phyloP scores from a whole-genome alignment of 192 early-diverging fungal species.

The Coemansia sp. region DNA sequence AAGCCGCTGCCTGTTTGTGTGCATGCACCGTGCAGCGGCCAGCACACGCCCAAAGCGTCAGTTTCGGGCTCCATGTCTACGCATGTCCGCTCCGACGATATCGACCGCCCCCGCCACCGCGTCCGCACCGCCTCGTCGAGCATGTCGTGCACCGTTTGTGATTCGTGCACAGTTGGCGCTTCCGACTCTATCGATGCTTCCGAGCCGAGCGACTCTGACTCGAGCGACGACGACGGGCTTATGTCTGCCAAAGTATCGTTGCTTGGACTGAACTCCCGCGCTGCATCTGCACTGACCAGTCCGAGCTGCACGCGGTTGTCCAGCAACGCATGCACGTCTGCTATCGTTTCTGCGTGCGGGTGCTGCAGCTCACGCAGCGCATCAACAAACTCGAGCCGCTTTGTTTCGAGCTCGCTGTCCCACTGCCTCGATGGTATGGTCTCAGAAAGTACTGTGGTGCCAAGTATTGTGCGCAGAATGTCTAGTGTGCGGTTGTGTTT shows the following conservation, averaged over 20 bases:
- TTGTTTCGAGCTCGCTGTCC: conserved; percentile 14
- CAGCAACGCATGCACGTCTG: conserved; percentile 27
- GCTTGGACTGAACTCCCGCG: not conserved
- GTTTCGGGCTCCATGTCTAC: not conserved
- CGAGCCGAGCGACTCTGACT: conserved; percentile 13
- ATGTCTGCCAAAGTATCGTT: not conserved
- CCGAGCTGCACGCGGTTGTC: conserved; percentile 37
- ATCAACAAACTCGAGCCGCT: conserved; percentile 18
- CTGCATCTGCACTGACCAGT: conserved; percentile 24
- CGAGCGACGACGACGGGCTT: conserved; percentile 23
- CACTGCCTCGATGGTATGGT: conserved; percentile 4
- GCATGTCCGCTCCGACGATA: conserved; percentile 25
- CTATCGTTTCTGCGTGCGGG: conserved; percentile 35
- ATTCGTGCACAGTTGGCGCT: too few species aligned
- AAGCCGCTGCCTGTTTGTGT: conserved; percentile 29
- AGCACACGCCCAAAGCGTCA: conserved; percentile 45
- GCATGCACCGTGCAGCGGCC: conserved; percentile 33
- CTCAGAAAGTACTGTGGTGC: conserved; percentile 1
- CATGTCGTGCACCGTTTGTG: not conserved
- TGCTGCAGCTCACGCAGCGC: conserved; percentile 37
- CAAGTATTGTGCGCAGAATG: conserved; percentile 36
- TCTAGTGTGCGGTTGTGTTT: conserved; percentile 35
- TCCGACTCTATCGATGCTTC: too few species aligned
- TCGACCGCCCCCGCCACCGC: conserved; percentile 30
- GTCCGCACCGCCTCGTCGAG: conserved; percentile 18